phyloP scores from a whole-genome alignment of 148 eudicot species.

The Suaeda aralocaspica region DNA sequence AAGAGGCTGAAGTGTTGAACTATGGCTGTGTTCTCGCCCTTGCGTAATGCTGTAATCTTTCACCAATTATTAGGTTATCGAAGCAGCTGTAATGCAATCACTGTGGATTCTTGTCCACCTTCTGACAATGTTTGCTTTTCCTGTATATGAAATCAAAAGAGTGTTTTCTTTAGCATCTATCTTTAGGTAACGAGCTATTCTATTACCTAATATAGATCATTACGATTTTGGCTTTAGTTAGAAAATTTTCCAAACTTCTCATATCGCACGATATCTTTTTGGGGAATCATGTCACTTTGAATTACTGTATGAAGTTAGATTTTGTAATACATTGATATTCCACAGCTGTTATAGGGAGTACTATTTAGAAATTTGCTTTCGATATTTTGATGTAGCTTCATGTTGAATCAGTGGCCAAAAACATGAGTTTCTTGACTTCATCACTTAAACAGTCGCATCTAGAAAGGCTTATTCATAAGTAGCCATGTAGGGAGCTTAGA shows the following conservation, averaged over 20 bases:
- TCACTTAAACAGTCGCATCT: no score
- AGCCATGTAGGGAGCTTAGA: no score
- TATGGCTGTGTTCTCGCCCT: not conserved
- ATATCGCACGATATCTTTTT: not conserved
- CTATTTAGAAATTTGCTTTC: no score
- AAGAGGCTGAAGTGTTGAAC: not conserved
- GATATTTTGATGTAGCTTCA: no score
- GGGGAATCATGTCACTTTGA: not conserved
- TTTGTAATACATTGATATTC: no score
- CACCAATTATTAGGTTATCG: not conserved
- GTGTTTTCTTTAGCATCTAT: no score
- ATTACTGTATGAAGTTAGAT: no score
- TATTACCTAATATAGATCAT: not conserved
- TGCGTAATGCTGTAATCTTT: not conserved
- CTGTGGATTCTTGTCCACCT: not conserved
- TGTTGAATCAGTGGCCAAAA: no score
- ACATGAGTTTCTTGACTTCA: no score
- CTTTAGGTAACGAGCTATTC: no score
- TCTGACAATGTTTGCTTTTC: not conserved
- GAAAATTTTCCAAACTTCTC: not conserved
- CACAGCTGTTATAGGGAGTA: no score
- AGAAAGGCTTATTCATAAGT: no score
- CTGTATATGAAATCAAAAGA: not conserved
- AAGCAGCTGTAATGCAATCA: not conserved
- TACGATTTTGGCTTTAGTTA: not conserved